These are phyloP conservation scores for Hirschfeldia incana DNA, from an alignment of 345 rosid species.

Conservation along the genomic window DNA sequence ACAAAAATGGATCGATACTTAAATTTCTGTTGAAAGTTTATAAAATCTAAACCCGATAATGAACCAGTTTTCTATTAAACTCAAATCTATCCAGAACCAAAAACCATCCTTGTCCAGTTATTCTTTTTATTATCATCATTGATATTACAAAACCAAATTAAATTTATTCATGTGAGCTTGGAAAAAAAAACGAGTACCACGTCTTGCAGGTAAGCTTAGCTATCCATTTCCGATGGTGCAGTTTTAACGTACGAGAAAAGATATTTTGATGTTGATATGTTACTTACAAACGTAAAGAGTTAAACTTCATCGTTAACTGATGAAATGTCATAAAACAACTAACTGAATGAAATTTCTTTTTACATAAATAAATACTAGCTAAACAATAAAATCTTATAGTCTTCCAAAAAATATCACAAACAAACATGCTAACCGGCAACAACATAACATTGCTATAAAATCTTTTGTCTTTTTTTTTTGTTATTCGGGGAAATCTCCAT, in stretches of 20 bases:
- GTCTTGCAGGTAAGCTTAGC: slow-evolving; percentile 28
- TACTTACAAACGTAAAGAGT: background rate
- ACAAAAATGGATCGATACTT: background rate
- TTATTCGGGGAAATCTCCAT: too few species aligned
- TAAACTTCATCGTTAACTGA: background rate
- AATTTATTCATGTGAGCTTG: background rate
- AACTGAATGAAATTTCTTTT: too few species aligned
- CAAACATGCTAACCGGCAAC: slow-evolving; percentile 11
- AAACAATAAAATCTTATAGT: too few species aligned
- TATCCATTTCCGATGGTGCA: slow-evolving; percentile 25
- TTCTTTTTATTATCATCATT: background rate
- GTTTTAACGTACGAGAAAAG: slow-evolving; percentile 27
- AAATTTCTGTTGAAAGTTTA: background rate
- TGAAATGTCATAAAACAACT: background rate
- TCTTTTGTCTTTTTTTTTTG: too few species aligned
- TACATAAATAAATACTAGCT: too few species aligned
- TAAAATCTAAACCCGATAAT: background rate
- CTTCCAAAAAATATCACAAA: background rate
- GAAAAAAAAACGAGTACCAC: slow-evolving; percentile 23
- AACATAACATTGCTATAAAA: background rate
- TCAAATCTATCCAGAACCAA: background rate
- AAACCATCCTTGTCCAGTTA: background rate
- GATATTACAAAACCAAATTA: background rate
- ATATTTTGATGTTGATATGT: background rate
- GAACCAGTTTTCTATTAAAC: background rate